These are phyloP conservation scores for Tremellales sp. DNA, from an alignment of 1,284 basidiomycete species.

Conservation along the genomic window DNA sequence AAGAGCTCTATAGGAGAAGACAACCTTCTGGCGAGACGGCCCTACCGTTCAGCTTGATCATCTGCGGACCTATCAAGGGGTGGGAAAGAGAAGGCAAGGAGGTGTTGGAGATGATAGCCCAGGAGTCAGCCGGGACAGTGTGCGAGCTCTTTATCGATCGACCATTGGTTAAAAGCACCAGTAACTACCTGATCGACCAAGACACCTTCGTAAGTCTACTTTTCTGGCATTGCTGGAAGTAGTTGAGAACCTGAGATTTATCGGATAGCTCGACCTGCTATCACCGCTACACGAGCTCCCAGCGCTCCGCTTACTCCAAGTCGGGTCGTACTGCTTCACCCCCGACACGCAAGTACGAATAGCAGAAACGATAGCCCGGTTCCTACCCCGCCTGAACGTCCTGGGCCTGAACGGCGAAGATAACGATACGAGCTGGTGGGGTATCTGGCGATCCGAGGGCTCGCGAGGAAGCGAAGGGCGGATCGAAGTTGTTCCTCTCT, in stretches of 20 bases:
- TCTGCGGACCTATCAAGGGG: constrained; percentile 40
- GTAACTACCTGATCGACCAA: constrained; percentile 17
- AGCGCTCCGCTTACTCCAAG: constrained; percentile 35
- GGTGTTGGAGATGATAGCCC: neutral
- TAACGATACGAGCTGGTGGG: constrained; percentile 41
- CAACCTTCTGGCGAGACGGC: constrained; percentile 17
- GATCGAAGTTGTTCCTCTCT: neutral
- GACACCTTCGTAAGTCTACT: constrained; percentile 33
- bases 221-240: neutral
- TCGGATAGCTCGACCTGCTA: constrained; percentile 22
- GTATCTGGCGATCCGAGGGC: constrained; percentile 26
- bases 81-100: constrained; percentile 18
- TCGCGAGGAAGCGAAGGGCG: neutral
- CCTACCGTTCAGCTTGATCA: constrained; percentile 31
- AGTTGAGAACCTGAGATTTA: too few relatives aligned
- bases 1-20: constrained; percentile 22
- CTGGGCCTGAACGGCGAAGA: constrained; percentile 35
- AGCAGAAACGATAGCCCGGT: constrained; percentile 17
- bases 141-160: constrained; percentile 44
- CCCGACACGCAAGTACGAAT: constrained; percentile 18
- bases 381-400: constrained; percentile 28
- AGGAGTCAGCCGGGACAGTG: constrained; percentile 5
- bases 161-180: constrained; percentile 28
- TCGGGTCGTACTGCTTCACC: constrained; percentile 39
- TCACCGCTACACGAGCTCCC: constrained; percentile 24